These are phyloP conservation scores for Kitagawia praeruptora DNA, from an alignment of 129 eudicot genomes.

Conservation along the genomic window DNA sequence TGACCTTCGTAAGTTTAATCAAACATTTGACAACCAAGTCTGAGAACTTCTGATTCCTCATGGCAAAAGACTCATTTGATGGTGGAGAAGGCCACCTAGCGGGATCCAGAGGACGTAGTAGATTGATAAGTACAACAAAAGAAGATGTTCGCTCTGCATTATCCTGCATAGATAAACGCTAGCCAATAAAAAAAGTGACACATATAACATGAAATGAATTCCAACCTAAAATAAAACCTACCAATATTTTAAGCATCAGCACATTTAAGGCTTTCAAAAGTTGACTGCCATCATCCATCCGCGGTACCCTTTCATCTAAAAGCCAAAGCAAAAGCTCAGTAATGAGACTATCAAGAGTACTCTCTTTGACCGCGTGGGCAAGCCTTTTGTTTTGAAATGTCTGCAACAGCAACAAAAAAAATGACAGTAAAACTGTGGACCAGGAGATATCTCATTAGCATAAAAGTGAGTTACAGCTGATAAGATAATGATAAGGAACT, in stretches of 20 bases:
- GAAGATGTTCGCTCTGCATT: constrained; percentile 95
- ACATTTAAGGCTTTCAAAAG: constrained; percentile 97
- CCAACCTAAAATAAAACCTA: constrained; percentile 6
- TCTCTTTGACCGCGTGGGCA: constrained; percentile 90
- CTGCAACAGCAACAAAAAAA: constrained; percentile 32
- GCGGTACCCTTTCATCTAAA: constrained; percentile 95
- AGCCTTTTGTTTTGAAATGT: constrained; percentile 85
- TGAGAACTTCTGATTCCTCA: constrained; percentile 73
- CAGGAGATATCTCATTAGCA: background rate
- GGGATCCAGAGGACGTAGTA: constrained; percentile 74
- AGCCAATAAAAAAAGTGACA: constrained; percentile 10
- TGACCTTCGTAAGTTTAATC: constrained; percentile 87
- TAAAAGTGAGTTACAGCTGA: background rate
- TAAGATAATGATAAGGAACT: background rate
- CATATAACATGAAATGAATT: background rate
- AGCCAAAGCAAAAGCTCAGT: constrained; percentile 99
- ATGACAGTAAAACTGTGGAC: background rate
- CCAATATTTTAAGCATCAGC: constrained; percentile 81
- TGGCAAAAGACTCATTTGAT: constrained; percentile 56
- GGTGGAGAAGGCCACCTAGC: constrained; percentile 90
- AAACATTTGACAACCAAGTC: constrained; percentile 94
- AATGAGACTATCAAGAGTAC: constrained; percentile 74
- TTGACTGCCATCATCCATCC: constrained; percentile 97
- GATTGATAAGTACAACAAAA: constrained; percentile 81
- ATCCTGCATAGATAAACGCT: constrained; percentile 39